phyloP scores from a whole-genome alignment of 1,284 basidiomycete genomes.

The Ustilago hordei region DNA sequence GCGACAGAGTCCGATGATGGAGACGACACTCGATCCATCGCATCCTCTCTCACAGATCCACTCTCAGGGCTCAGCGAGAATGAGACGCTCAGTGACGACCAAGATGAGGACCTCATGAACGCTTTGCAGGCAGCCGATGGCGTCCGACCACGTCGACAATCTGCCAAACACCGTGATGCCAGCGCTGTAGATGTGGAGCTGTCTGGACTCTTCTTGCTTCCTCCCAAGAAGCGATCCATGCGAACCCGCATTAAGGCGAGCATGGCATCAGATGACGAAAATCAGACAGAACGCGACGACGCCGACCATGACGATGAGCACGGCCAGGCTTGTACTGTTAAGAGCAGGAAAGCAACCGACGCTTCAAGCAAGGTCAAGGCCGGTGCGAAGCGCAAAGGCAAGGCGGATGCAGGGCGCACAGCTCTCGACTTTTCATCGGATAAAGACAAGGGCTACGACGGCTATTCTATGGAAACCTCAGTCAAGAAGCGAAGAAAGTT shows the following conservation, averaged over 20 bases:
- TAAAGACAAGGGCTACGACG: conserved; percentile 21
- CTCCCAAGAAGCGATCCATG: conserved; percentile 64
- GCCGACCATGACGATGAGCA: conserved; percentile 11
- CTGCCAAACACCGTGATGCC: conserved; percentile 14
- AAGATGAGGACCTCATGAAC: conserved; percentile 53
- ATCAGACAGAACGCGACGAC: conserved; percentile 10
- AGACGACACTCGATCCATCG: conserved; percentile 47
- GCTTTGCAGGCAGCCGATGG: conserved; percentile 31
- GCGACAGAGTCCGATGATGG: conserved; percentile 28
- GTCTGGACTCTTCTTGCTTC: conserved; percentile 50
- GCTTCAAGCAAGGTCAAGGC: conserved; percentile 11
- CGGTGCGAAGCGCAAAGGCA: conserved; percentile 28
- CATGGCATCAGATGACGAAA: conserved; percentile 30
- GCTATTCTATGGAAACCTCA: conserved; percentile 19
- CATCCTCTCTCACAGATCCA: conserved; percentile 59
- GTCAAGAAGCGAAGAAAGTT: conserved; percentile 52
- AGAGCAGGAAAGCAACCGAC: conserved; percentile 14
- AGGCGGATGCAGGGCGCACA: conserved; percentile 17
- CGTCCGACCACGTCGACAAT: conserved; percentile 9
- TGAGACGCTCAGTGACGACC: conserved; percentile 48
- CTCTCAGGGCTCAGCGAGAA: conserved; percentile 54
- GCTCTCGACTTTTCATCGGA: conserved; percentile 30
- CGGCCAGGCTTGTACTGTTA: conserved; percentile 4
- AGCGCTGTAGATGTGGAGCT: conserved; percentile 30
- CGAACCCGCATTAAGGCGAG: conserved; percentile 63